Evolutionary conservation across 1,139 yeast genomes (phyloP).

Genomic region (Saccharomyces hybrid): DNA sequence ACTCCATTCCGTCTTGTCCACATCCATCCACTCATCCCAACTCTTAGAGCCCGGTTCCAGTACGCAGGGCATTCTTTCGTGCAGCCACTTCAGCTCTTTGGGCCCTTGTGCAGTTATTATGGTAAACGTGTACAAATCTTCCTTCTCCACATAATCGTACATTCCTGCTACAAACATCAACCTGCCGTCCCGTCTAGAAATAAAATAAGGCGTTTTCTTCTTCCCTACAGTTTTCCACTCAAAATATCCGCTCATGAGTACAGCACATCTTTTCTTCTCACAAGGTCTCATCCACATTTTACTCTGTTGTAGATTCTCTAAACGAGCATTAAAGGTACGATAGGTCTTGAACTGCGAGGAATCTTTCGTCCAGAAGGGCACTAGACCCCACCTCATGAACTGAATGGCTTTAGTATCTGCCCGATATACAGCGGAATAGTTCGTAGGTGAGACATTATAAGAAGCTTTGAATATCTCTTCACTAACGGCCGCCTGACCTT

Average conservation of each 20-base stretch:
- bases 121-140: conserved; percentile 47
- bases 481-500: background rate
- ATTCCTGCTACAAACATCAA: conserved; percentile 69
- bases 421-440: conserved; percentile 40
- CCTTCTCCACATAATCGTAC: conserved; percentile 35
- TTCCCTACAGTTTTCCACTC: conserved; percentile 53
- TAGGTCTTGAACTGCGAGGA: conserved; percentile 33
- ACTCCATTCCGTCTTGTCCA: conserved; percentile 35
- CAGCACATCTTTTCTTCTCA: conserved; percentile 45
- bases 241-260: conserved; percentile 77
- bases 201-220: conserved; percentile 55
- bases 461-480: conserved; percentile 13
- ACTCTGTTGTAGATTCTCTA: conserved; percentile 44
- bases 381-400: conserved; percentile 56
- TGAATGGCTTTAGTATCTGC: conserved; percentile 25
- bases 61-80: conserved; percentile 69
- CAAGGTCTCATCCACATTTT: conserved; percentile 41
- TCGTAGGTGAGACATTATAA: conserved; percentile 49
- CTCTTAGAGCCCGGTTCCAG: conserved; percentile 48
- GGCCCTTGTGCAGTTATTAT: conserved; percentile 69
- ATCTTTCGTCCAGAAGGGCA: conserved; percentile 46
- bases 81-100: conserved; percentile 58
- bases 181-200: conserved; percentile 45
- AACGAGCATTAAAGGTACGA: conserved; percentile 56
- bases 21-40: conserved; percentile 58